A percentile compares a stretch with the other conserved stretches of the same genome.
phyloP scores from a whole-genome alignment of 2,329 filamentous ascomycete species.

The Ampelomyces quisqualis region DNA sequence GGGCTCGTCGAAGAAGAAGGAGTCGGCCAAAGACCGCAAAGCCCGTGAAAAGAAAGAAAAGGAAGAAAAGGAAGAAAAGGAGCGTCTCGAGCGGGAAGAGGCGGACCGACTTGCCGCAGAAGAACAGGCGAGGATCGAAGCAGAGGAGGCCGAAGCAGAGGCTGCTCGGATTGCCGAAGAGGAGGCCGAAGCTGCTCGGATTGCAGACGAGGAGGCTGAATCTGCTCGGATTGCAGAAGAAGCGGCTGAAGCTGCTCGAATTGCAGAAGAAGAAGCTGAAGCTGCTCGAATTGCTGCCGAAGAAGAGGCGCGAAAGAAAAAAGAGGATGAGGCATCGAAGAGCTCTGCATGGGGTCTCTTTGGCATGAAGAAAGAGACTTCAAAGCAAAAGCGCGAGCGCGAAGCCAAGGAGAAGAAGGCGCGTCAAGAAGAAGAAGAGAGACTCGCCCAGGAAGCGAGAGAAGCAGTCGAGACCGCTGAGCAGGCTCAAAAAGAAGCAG shows the following conservation, averaged over 20 bases:
- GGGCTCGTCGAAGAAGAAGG: conserved; percentile 44
- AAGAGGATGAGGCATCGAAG: conserved; percentile 26
- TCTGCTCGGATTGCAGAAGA: conserved; percentile 14
- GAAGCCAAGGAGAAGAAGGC: conserved; percentile 31
- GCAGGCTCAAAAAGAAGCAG: conserved; percentile 31
- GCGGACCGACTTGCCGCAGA: conserved; percentile 29
- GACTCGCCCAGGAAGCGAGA: conserved; percentile 15
- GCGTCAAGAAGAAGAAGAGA: conserved; percentile 19
- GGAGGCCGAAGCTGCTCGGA: conserved; percentile 24
- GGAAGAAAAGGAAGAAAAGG: conserved; percentile 30
- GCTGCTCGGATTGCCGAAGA: conserved; percentile 18
- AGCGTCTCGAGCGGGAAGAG: conserved; percentile 43
- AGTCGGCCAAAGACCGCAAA: conserved; percentile 33
- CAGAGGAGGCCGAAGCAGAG: conserved; percentile 23
- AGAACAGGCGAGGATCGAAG: conserved; percentile 17
- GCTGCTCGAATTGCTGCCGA: conserved; percentile 17
- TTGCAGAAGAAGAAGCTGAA: conserved; percentile 18
- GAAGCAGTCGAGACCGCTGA: conserved; percentile 40
- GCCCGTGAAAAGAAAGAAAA: conserved; percentile 42
- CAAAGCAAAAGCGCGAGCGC: conserved; percentile 33
- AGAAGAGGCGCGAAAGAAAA: conserved; percentile 17
- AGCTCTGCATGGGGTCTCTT: conserved; percentile 22
- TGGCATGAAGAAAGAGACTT: conserved; percentile 40
- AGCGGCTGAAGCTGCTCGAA: conserved; percentile 32
- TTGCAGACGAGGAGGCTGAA: conserved; percentile 16